Evolutionary conservation across 1,284 basidiomycete genomes (phyloP), one percentile per base, ranked within the genome.

Genomic region (Mycosarcoma maydis): DNA sequence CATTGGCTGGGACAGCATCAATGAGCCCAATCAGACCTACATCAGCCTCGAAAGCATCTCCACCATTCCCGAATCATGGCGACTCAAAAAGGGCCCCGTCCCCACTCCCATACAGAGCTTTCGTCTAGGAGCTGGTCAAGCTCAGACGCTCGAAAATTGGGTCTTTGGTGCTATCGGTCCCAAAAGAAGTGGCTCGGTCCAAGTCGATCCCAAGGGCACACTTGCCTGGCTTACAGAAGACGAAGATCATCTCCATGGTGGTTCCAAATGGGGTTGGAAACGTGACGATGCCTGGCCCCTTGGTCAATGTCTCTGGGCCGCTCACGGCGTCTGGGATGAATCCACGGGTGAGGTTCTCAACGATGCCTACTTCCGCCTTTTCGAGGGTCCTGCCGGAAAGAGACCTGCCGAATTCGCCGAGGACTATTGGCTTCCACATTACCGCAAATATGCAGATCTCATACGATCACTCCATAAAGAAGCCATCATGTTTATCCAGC

Each of bases 1-100:
- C 22, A 89, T 98, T 54, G 95, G 95, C 0, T 98, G 95, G 95
- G 95, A 98, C 81, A 91, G 89, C 74, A 84, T 98, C 83, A 98
- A 98, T 81, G 95, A 98, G 82, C 94, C 95, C 0, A 90, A 89
- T 41, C 92, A 94, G 68, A 95, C 94, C 0, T 85, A 94, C 56
- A 87, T 91, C 42, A 91, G 91, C 1, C 89, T 90, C 80, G 83
- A 85, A 1, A 88, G 94, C 80, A 62, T 84, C 37, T 60, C 65
- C 24, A 40, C 51, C 33, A 73, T 81, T 37, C 80, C 82, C 7
- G 76, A 80, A 40, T 75, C 79, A 30, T 75, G 72, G 57, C 61
- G 66, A 29, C 84, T 98, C n/a, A 81, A 82, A 29, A 94, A 92
- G 78, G 95, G 94, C 0, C 89, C 92, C 0, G 86, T 89, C 50